Percentiles rank a stretch among this genome's conserved stretches.
These are phyloP conservation scores for Melanogaster broomeanus DNA, from an alignment of 768 basidiomycete species.

Conservation along the genomic window DNA sequence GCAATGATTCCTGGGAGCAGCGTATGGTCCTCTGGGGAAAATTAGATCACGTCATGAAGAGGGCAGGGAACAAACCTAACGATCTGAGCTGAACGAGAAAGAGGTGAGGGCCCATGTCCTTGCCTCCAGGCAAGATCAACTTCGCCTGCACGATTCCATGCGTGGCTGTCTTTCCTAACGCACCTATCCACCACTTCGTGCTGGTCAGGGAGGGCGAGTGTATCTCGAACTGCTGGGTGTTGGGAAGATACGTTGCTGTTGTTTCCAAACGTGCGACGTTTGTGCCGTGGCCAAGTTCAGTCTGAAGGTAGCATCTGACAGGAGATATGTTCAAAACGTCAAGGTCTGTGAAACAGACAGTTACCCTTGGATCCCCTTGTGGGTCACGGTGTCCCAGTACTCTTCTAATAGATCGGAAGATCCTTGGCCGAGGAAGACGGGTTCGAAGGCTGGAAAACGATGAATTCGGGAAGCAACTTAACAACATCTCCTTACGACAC, in stretches of 20 bases:
- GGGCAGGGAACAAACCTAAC: conserved; percentile 42
- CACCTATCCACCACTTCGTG: conserved; percentile 85
- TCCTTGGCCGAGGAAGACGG: conserved; percentile 65
- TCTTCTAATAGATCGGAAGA: conserved; percentile 52
- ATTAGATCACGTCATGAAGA: not conserved
- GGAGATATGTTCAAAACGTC: not conserved
- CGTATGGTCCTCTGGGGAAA: conserved; percentile 53
- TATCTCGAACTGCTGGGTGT: conserved; percentile 69
- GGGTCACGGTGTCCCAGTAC: conserved; percentile 50
- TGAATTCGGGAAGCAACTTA: conserved; percentile 28
- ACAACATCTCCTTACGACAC: not conserved
- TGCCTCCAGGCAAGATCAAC: conserved; percentile 60
- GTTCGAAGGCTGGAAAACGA: conserved; percentile 51
- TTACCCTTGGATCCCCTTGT: conserved; percentile 60
- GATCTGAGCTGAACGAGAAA: conserved; percentile 74
- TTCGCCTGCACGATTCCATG: conserved; percentile 79
- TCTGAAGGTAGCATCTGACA: conserved; percentile 69
- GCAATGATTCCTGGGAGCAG: conserved; percentile 60
- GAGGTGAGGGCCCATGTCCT: conserved; percentile 69
- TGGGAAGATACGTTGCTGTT: conserved; percentile 72
- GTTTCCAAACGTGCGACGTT: conserved; percentile 73
- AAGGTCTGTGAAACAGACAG: not conserved
- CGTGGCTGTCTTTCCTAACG: conserved; percentile 68
- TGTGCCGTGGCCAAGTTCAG: conserved; percentile 78
- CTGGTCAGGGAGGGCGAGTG: conserved; percentile 75